Evolutionary conservation across 2,329 filamentous ascomycete species (phyloP), one percentile per base, ranked within the genome.

Genomic region (Akanthomyces uredinophilus): DNA sequence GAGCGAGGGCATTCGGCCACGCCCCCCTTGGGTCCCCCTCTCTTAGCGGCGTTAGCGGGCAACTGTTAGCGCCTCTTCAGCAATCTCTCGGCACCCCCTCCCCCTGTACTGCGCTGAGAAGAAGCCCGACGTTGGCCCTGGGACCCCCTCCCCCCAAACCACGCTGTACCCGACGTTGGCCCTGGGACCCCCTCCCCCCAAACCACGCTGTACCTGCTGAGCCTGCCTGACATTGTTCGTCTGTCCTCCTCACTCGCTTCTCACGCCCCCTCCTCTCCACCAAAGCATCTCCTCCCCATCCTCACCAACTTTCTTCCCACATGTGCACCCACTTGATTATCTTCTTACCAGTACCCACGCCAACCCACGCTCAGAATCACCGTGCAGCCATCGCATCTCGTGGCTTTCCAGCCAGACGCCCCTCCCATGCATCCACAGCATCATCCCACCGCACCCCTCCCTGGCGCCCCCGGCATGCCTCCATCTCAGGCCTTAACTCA

Each of bases 241-340:
- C 8, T 18, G 16, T 50, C 22, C 35, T n/a, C 35, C 16, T 37
- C 32, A 8, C 22, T 20, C 32, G 2, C 11, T 35, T 35, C 32
- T 35, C 35, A n/a, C 46, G n/a, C 46, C 41, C 32, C 27, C 35
- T 60, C 27, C 57, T 59, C 56, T 22, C 37, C 47, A 20, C 47
- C 57, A 49, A 8, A 35, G 32, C 37, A 32, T 16, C 39, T 39
- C 44, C 24, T 39, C 47, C 49, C 50, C 37, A 44, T 32, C 24
- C 46, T 59, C 29, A 27, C 55, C 55, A 49, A 58, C 44, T 39
- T 51, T 60, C 37, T 44, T 43, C 37, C 46, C 57, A 51, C 57
- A 52, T 44, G 47, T 16, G 57, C 57, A 60, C 44, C 57, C 57
- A 60, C 57, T 60, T 52, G 47, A 60, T 60, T 60, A 60, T 60